Base-by-base conservation (phyloP, 306 rosid species). In the Pueraria montana region DNA sequence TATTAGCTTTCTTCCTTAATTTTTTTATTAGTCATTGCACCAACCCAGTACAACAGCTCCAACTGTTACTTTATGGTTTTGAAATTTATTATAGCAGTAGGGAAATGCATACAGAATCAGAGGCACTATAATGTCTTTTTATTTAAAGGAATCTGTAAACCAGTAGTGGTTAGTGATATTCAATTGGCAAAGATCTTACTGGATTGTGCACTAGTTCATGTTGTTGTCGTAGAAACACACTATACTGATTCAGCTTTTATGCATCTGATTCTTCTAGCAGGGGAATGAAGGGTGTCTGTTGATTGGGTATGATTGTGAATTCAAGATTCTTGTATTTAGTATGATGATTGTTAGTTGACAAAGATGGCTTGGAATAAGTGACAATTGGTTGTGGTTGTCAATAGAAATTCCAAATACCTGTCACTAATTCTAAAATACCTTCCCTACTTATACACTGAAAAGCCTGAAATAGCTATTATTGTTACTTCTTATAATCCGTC, bases 241-340 rank as follows among this genome's bases (percentile, higher is more conserved):
- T 46, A 71, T 21, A 14, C 2, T 43, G 40, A 23, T 69, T 18
- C 56, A 11, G 10, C 77, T 72, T 48, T 50, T 8, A 34, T 50
- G n/a, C 64, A 73, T 50, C n/a, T 52, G 6, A 50, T 30, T 72
- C 64, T 30, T 73, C 48, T 52, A 50, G 18, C 11, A 2, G 43
- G 11, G 63, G 5, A n/a, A 48, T 48, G 43, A 11, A 46, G 23
- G 20, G 40, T 70, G 76, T 70, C 73, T 38, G 20, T 14, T 23
- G 76, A 72, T 13, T 67, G 27, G n/a, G 8, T 45, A 45, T 71
- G 7, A 13, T 17, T 72, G 71, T 65, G 77, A 27, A 73, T 73
- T 73, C 42, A 5, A 32, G 27, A 3, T 53, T 53, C 8, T 52
- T 18, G 5, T 52, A 6, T 69, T 69, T 43, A 38, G 48, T 66